Evolutionary conservation across 164 flowering plant species (phyloP).

Genomic region (Vitis labrusca): DNA sequence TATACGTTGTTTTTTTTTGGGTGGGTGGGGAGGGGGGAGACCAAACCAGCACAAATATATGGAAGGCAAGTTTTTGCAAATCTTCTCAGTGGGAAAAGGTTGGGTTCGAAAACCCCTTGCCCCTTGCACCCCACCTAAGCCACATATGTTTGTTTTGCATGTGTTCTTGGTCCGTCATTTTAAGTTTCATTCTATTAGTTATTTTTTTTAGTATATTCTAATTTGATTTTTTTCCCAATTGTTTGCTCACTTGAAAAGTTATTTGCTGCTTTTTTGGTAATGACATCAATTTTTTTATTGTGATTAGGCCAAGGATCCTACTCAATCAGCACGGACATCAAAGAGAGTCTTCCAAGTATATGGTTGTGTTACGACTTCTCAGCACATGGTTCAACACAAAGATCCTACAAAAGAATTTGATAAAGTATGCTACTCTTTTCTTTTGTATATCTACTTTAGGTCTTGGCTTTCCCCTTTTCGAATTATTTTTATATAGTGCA

Average conservation of each 20-base stretch:
- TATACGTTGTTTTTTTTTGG: too few species aligned
- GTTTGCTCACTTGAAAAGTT: neutral
- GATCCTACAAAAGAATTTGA: constrained; percentile 67
- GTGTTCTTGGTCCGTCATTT: too few species aligned
- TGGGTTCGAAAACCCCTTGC: too few species aligned
- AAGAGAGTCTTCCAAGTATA: constrained; percentile 79
- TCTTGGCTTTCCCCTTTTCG: neutral
- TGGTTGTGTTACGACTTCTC: constrained; percentile 82
- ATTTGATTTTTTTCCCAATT: too few species aligned
- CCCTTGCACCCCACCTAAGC: too few species aligned
- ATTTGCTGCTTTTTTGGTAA: neutral
- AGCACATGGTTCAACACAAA: constrained; percentile 82
- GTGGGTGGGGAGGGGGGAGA: too few species aligned
- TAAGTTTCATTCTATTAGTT: neutral
- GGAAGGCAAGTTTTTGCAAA: too few species aligned
- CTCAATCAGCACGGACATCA: constrained; percentile 32
- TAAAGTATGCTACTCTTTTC: constrained; percentile 45
- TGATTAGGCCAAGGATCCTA: constrained; percentile 40
- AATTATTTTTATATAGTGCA: neutral
- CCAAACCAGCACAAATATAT: too few species aligned
- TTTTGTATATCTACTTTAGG: neutral
- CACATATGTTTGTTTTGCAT: too few species aligned
- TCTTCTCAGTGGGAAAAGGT: too few species aligned
- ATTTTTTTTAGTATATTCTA: neutral
- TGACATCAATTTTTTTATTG: constrained; percentile 1